Conservation (phyloP, 306 rosid genomes). For the Quercus engelmannii region DNA sequence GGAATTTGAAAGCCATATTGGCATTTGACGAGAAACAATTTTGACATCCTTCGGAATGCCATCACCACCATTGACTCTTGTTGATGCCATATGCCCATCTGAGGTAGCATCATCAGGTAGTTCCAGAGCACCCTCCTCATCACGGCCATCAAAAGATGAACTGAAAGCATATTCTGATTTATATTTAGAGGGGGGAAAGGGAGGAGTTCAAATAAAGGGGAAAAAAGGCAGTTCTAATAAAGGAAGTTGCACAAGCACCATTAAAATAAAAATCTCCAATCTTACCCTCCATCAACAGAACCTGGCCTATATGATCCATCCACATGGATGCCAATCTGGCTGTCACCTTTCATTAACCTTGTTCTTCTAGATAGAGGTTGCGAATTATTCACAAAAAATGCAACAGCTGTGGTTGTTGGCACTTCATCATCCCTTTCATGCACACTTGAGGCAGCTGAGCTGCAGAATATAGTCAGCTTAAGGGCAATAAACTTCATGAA, state of each 20-base stretch:
- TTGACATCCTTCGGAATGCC: constrained; percentile 47
- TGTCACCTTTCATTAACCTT: constrained; percentile 77
- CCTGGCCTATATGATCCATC: constrained; percentile 74
- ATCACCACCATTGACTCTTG: constrained; percentile 58
- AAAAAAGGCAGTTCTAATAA: constrained; percentile 3
- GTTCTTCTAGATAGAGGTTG: constrained; percentile 96
- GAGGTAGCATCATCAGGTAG: constrained; percentile 51
- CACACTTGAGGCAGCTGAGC: constrained; percentile 59
- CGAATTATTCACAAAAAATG: constrained; percentile 57
- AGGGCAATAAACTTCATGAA: constrained; percentile 20
- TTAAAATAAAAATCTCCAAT: constrained; percentile 24
- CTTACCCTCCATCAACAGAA: constrained; percentile 88
- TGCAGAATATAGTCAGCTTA: constrained; percentile 42
- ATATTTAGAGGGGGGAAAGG: constrained; percentile 4
- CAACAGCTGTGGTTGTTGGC: constrained; percentile 79
- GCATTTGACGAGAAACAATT: constrained; percentile 60
- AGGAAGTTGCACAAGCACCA: constrained; percentile 22
- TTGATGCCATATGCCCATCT: constrained; percentile 47
- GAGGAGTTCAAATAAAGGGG: constrained; percentile 3
- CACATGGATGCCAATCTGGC: constrained; percentile 50
- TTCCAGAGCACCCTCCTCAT: constrained; percentile 63
- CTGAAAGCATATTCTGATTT: constrained; percentile 43
- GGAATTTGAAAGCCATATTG: constrained; percentile 86
- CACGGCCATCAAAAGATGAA: constrained; percentile 74
- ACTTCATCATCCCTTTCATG: constrained; percentile 82